A percentile compares a stretch with the other conserved stretches of the same genome.
phyloP scores from a whole-genome alignment of 805 yeast species.

The Zygotorulaspora florentina region DNA sequence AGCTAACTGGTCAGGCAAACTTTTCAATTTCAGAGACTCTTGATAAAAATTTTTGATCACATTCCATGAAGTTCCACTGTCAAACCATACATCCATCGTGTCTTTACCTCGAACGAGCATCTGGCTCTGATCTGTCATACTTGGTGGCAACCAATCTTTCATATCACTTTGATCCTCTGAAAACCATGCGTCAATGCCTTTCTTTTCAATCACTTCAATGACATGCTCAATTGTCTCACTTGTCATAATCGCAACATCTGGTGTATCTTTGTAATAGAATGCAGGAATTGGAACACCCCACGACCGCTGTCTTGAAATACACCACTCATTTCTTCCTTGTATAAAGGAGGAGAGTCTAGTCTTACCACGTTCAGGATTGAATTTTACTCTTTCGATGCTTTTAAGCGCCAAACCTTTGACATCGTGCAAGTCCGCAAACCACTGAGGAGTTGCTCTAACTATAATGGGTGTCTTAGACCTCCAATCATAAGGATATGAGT shows the following conservation, averaged over 20 bases:
- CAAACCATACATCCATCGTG: slow-evolving; percentile 99
- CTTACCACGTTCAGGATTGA: slow-evolving; percentile 69
- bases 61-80: slow-evolving; percentile 90
- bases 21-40: slow-evolving; percentile 33
- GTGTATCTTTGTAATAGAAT: slow-evolving; percentile 49
- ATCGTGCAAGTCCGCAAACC: slow-evolving; percentile 84
- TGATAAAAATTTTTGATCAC: slow-evolving; percentile 35
- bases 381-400: slow-evolving; percentile 59
- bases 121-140: slow-evolving; percentile 39
- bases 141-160: slow-evolving; percentile 65
- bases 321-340: slow-evolving; percentile 86
- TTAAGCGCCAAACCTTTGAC: slow-evolving; percentile 60
- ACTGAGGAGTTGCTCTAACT: slow-evolving; percentile 92
- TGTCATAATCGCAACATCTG: slow-evolving; percentile 62
- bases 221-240: slow-evolving; percentile 53
- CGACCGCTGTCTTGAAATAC: slow-evolving; percentile 89
- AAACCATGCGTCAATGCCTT: slow-evolving; percentile 85
- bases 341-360: slow-evolving; percentile 71
- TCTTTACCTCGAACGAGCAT: slow-evolving; percentile 66
- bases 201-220: slow-evolving; percentile 48
- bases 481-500: slow-evolving; percentile 97
- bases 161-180: slow-evolving; percentile 41
- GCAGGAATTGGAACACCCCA: slow-evolving; percentile 99
- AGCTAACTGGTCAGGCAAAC: slow-evolving; percentile 48
- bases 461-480: slow-evolving; percentile 93